A percentile compares a stretch with the other conserved stretches of the same genome.
Evolutionary conservation across 2,329 filamentous ascomycete genomes (phyloP).

Genomic region (Fusarium longipes): DNA sequence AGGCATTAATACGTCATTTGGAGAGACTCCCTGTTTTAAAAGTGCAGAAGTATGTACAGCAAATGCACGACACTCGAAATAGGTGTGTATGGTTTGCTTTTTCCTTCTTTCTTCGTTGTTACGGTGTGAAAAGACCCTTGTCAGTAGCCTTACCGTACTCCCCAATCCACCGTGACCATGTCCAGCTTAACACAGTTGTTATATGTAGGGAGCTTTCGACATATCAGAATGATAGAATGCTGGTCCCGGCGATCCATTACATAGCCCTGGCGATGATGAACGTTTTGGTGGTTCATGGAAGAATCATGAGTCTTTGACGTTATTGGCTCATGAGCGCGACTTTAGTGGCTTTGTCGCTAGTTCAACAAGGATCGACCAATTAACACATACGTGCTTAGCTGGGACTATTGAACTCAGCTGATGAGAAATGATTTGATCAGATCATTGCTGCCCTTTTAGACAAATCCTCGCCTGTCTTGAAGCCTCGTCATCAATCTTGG

Average conservation of each 20-base stretch:
- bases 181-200: not conserved
- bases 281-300: slow-evolving; percentile 12
- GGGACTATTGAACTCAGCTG: slow-evolving; percentile 6
- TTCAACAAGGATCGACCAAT: slow-evolving; percentile 20
- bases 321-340: slow-evolving; percentile 24
- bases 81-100: slow-evolving; percentile 13
- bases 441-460: slow-evolving; percentile 16
- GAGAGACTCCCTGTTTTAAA: slow-evolving; percentile 3
- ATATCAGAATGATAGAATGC: slow-evolving; percentile 14
- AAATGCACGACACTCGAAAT: slow-evolving; percentile 12
- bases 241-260: slow-evolving; percentile 13
- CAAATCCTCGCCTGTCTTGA: not conserved
- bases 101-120: not conserved
- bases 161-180: not conserved
- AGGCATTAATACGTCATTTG: slow-evolving; percentile 18
- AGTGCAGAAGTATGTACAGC: slow-evolving; percentile 16
- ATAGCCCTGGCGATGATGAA: slow-evolving; percentile 3
- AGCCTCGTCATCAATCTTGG: slow-evolving; percentile 1
- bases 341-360: slow-evolving; percentile 10
- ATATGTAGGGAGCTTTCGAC: slow-evolving; percentile 2
- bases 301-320: slow-evolving; percentile 10
- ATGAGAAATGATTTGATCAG: slow-evolving; percentile 10
- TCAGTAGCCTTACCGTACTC: not conserved
- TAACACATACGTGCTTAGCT: not conserved
- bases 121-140: not conserved